Evolutionary conservation across 2,329 filamentous ascomycete species (phyloP).

Genomic region (Fonsecaea monophora): DNA sequence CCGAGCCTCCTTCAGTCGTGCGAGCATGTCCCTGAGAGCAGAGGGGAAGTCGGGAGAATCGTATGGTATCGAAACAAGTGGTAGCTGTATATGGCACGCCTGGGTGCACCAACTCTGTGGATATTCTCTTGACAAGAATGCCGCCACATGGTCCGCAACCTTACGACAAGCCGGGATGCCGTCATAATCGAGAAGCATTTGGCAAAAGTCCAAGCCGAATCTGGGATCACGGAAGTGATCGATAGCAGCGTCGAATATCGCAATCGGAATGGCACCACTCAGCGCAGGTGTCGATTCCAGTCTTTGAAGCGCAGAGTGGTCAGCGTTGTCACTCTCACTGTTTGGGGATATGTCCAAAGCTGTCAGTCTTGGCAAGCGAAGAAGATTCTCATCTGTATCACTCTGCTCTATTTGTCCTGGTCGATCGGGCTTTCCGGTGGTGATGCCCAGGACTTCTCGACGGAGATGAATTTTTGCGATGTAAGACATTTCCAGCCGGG

Average conservation of each 20-base stretch:
- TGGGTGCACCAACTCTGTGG: slow-evolving; percentile 68
- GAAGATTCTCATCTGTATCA: slow-evolving; percentile 59
- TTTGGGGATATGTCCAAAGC: slow-evolving; percentile 67
- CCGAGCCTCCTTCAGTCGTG: slow-evolving; percentile 63
- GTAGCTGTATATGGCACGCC: slow-evolving; percentile 74
- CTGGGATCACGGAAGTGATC: slow-evolving; percentile 73
- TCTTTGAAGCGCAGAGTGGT: slow-evolving; percentile 66
- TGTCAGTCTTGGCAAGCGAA: slow-evolving; percentile 65
- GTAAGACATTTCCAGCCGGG: slow-evolving; percentile 90
- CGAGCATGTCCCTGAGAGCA: slow-evolving; percentile 70
- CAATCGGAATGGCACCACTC: slow-evolving; percentile 89
- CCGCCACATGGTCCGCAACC: slow-evolving; percentile 76
- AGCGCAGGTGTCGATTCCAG: slow-evolving; percentile 77
- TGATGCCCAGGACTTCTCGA: slow-evolving; percentile 70
- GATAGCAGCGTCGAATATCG: slow-evolving; percentile 86
- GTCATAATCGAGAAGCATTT: slow-evolving; percentile 75
- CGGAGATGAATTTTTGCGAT: slow-evolving; percentile 79
- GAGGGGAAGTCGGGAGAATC: slow-evolving; percentile 74
- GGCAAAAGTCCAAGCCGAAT: slow-evolving; percentile 78
- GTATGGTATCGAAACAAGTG: slow-evolving; percentile 69
- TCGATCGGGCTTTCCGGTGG: slow-evolving; percentile 50
- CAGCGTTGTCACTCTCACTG: slow-evolving; percentile 58
- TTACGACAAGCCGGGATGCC: slow-evolving; percentile 68
- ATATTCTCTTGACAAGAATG: slow-evolving; percentile 65
- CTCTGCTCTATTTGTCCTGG: slow-evolving; percentile 48